These are phyloP conservation scores for Aotearoamyces nothofagi DNA, from an alignment of 2,329 filamentous ascomycete species.

Conservation along the genomic window DNA sequence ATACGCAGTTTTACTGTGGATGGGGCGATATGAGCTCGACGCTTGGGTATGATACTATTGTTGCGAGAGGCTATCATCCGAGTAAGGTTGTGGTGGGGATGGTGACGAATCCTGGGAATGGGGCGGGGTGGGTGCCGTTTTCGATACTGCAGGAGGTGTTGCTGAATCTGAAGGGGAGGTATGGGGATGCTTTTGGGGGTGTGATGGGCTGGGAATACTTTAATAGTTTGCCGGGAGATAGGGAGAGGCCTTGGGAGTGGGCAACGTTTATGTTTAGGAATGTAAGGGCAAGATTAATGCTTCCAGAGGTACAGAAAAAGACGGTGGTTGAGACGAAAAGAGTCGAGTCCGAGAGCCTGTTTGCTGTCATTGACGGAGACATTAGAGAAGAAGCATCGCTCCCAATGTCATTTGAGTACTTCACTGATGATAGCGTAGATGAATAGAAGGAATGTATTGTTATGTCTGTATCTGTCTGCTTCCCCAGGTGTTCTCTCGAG, in stretches of 20 bases:
- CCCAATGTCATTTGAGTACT: background rate
- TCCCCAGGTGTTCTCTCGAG: too few relatives aligned
- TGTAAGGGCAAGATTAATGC: constrained; percentile 8
- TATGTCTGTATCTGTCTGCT: too few relatives aligned
- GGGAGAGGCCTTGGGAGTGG: constrained; percentile 60
- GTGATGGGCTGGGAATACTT: constrained; percentile 97
- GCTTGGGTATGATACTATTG: constrained; percentile 33
- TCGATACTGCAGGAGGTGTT: constrained; percentile 41
- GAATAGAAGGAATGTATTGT: constrained; percentile 1
- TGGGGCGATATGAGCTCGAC: constrained; percentile 35
- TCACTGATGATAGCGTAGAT: constrained; percentile 1
- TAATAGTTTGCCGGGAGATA: constrained; percentile 56
- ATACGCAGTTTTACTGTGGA: constrained; percentile 85
- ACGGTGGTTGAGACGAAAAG: background rate
- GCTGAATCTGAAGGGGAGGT: constrained; percentile 37
- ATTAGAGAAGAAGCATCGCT: background rate
- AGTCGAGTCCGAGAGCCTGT: background rate
- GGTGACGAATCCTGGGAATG: constrained; percentile 65
- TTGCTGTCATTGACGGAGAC: background rate
- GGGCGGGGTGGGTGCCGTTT: constrained; percentile 48
- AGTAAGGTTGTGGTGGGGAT: constrained; percentile 66
- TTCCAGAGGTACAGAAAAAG: background rate
- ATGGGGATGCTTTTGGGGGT: constrained; percentile 51
- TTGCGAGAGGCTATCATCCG: constrained; percentile 53
- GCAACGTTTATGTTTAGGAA: constrained; percentile 40